phyloP scores from a whole-genome alignment of 2,329 filamentous ascomycete species.

The Venturia nashicola region DNA sequence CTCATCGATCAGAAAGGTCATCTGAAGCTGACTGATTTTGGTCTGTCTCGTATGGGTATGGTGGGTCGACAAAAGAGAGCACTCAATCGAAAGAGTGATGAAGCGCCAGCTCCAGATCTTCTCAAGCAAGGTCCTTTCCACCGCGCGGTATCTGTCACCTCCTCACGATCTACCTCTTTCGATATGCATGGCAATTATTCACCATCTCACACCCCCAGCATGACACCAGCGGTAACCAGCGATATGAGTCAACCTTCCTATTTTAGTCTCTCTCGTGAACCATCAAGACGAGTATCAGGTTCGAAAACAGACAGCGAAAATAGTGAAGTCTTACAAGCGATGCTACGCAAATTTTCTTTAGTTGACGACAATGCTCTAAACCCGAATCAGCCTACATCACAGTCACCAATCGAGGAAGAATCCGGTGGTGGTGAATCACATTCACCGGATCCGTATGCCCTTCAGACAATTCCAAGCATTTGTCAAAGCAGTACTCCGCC shows the following conservation, averaged over 20 bases:
- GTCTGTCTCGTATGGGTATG: constrained; percentile 90
- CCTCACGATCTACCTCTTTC: constrained; percentile 86
- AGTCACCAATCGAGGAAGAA: constrained; percentile 62
- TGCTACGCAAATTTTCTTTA: constrained; percentile 60
- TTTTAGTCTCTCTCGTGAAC: constrained; percentile 62
- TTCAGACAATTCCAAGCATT: constrained; percentile 45
- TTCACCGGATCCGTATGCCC: constrained; percentile 63
- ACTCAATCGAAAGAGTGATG: constrained; percentile 61
- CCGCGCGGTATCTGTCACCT: constrained; percentile 73
- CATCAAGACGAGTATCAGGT: constrained; percentile 55
- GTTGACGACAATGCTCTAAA: constrained; percentile 42
- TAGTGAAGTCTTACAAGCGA: constrained; percentile 70
- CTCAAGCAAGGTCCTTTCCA: constrained; percentile 87
- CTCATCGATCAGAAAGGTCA: constrained; percentile 95
- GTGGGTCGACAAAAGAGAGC: constrained; percentile 93
- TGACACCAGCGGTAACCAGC: constrained; percentile 62
- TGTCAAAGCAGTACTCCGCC: constrained; percentile 46
- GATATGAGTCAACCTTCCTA: constrained; percentile 80
- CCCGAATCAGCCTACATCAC: constrained; percentile 34
- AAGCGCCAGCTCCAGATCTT: constrained; percentile 76
- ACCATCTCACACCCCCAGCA: constrained; percentile 71
- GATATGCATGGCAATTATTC: constrained; percentile 75
- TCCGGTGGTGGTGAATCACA: constrained; percentile 51
- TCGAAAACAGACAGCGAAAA: constrained; percentile 86
- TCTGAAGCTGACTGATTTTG: constrained; percentile 94